phyloP scores from a whole-genome alignment of 306 rosid species.

The Arachis stenosperma region DNA sequence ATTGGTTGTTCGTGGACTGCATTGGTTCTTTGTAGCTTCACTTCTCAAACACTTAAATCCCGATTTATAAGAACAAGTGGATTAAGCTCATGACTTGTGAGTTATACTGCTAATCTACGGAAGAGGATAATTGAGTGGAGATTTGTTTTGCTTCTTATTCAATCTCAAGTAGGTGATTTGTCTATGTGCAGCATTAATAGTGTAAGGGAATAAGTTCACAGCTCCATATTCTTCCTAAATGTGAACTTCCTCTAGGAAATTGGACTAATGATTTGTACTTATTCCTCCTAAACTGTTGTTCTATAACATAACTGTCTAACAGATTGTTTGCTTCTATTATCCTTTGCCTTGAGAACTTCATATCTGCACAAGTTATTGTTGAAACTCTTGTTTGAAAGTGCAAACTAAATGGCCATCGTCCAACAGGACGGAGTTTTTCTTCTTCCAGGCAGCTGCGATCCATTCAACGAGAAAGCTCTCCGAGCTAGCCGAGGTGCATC shows the following conservation, averaged over 20 bases:
- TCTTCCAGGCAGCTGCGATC: conserved; percentile 96
- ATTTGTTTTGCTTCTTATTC: neutral
- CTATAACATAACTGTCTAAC: neutral
- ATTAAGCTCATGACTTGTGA: neutral
- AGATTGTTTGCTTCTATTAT: neutral
- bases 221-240: conserved; percentile 1
- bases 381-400: conserved; percentile 5
- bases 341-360: neutral
- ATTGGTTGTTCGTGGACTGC: conserved; percentile 13
- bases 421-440: conserved; percentile 82
- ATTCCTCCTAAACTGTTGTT: conserved; percentile 6
- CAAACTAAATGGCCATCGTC: conserved; percentile 14
- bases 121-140: neutral
- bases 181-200: conserved; percentile 20
- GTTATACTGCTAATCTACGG: neutral
- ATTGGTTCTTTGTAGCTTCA: conserved; percentile 14
- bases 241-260: conserved; percentile 14
- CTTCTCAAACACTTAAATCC: neutral
- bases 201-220: conserved; percentile 21
- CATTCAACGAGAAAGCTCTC: conserved; percentile 91
- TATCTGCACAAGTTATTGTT: conserved; percentile 7
- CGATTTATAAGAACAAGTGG: neutral
- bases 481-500: conserved; percentile 96
- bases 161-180: neutral
- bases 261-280: neutral